A percentile compares a stretch with the other conserved stretches of the same genome.
These are phyloP conservation scores for Curvularia verruculosa DNA, from an alignment of 2,329 filamentous ascomycete species.

Conservation along the genomic window DNA sequence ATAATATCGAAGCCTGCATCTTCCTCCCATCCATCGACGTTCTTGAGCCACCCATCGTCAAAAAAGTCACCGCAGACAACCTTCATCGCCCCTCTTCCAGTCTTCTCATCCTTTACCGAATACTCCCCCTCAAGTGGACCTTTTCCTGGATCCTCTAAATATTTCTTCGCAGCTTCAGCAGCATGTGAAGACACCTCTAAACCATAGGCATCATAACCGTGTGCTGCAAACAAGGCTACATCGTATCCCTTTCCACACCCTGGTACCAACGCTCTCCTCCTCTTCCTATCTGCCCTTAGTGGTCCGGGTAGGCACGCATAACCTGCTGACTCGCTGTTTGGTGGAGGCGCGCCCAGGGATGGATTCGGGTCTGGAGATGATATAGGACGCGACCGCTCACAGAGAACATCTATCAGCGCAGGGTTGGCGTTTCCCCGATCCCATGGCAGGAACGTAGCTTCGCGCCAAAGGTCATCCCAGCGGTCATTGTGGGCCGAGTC, in stretches of 20 bases:
- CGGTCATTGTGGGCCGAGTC: constrained; percentile 46
- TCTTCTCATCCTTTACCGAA: constrained; percentile 48
- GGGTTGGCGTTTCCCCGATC: constrained; percentile 65
- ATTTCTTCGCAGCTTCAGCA: constrained; percentile 55
- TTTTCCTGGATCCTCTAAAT: constrained; percentile 35
- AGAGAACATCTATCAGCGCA: constrained; percentile 62
- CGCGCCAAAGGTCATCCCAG: constrained; percentile 17
- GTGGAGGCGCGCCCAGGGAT: constrained; percentile 25
- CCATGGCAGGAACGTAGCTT: constrained; percentile 59
- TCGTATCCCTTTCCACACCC: constrained; percentile 86
- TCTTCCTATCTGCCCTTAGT: constrained; percentile 32
- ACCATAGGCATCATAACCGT: constrained; percentile 79
- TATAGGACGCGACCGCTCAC: constrained; percentile 15
- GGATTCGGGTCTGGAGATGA: constrained; percentile 23
- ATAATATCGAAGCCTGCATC: constrained; percentile 66
- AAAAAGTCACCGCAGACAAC: constrained; percentile 73
- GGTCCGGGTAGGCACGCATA: constrained; percentile 22
- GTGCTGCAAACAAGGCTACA: constrained; percentile 73
- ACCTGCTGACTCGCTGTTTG: constrained; percentile 7
- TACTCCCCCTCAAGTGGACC: constrained; percentile 53
- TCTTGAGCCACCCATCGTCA: constrained; percentile 61
- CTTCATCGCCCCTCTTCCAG: constrained; percentile 58
- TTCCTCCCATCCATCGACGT: constrained; percentile 37
- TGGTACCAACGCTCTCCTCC: constrained; percentile 71
- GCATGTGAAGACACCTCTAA: constrained; percentile 68